These are phyloP conservation scores for Hypholoma sublateritium DNA, from an alignment of 768 basidiomycete genomes.

Conservation along the genomic window DNA sequence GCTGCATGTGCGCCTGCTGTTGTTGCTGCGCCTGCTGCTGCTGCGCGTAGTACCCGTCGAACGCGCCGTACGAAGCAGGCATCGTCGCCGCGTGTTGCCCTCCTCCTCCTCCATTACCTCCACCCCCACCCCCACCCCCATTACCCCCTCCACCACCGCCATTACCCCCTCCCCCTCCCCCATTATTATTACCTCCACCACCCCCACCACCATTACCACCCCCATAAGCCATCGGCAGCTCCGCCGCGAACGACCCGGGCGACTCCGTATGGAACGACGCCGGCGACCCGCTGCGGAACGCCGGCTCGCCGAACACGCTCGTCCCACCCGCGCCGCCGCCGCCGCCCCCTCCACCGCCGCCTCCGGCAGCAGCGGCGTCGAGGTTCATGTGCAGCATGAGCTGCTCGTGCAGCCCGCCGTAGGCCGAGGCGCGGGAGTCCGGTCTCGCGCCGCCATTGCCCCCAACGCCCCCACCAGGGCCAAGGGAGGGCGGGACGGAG, in stretches of 20 bases:
- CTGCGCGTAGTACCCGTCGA: slow-evolving; percentile 21
- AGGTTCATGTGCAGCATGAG: slow-evolving; percentile 40
- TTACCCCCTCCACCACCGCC: slow-evolving; percentile 17
- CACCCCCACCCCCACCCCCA: slow-evolving; percentile 17
- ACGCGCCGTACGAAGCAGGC: slow-evolving; percentile 16
- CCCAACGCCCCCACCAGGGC: no score
- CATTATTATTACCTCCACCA: slow-evolving; percentile 11
- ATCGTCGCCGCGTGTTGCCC: slow-evolving; percentile 18
- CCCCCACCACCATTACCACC: no score
- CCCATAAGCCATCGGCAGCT: slow-evolving; percentile 36
- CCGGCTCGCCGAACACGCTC: slow-evolving; percentile 26
- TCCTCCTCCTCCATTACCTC: slow-evolving; percentile 10
- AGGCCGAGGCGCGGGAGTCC: slow-evolving; percentile 42
- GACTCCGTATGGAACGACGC: slow-evolving; percentile 42
- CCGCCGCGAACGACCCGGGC: slow-evolving; percentile 35
- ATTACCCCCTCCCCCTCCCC: slow-evolving; percentile 12
- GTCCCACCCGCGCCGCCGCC: slow-evolving; percentile 8
- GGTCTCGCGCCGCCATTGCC: no score
- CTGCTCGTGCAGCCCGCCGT: slow-evolving; percentile 39
- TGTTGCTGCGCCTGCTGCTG: slow-evolving; percentile 21
- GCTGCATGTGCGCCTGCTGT: slow-evolving; percentile 4
- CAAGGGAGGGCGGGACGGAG: slow-evolving; percentile 31
- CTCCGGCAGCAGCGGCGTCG: neutral
- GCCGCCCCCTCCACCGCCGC: slow-evolving; percentile 2
- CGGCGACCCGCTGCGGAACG: slow-evolving; percentile 44